Evolutionary conservation across 331 rosid species (phyloP).

Genomic region (Quercus phellos): DNA sequence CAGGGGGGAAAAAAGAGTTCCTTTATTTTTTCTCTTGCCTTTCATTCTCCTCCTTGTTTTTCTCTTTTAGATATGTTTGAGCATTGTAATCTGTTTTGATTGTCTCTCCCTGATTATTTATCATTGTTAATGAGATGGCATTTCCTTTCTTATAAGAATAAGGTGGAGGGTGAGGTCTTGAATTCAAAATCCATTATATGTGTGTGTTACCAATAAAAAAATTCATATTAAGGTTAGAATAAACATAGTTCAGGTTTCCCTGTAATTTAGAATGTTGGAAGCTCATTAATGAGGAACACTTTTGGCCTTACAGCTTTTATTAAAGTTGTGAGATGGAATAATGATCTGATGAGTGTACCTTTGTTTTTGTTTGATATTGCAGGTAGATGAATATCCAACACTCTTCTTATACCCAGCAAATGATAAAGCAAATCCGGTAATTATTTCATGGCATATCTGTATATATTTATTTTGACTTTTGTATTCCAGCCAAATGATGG

Average conservation of each 20-base stretch:
- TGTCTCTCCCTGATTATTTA: too few species aligned
- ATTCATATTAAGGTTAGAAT: background rate
- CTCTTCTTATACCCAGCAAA: slow-evolving; percentile 55
- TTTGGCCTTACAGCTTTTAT: background rate
- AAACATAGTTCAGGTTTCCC: background rate
- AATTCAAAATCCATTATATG: too few species aligned
- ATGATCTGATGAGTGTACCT: slow-evolving; percentile 9
- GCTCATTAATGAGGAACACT: background rate
- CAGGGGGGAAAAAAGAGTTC: too few species aligned
- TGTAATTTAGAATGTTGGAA: slow-evolving; percentile 7
- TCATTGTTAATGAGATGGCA: too few species aligned
- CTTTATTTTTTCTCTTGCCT: too few species aligned
- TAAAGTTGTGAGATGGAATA: background rate
- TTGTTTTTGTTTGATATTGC: slow-evolving; percentile 9
- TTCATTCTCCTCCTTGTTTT: too few species aligned
- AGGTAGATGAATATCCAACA: slow-evolving; percentile 79
- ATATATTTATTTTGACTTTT: background rate
- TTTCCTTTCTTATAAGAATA: too few species aligned
- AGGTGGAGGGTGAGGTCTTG: too few species aligned
- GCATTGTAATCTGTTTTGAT: too few species aligned
- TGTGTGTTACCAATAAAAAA: too few species aligned
- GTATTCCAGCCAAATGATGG: background rate
- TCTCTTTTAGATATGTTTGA: too few species aligned
- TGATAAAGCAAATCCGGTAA: slow-evolving; percentile 57
- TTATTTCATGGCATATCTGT: background rate